Evolutionary conservation across 352 stramenopile genomes (phyloP), one percentile per base, ranked within the genome.

Genomic region (Thraustochytrium striatum): DNA sequence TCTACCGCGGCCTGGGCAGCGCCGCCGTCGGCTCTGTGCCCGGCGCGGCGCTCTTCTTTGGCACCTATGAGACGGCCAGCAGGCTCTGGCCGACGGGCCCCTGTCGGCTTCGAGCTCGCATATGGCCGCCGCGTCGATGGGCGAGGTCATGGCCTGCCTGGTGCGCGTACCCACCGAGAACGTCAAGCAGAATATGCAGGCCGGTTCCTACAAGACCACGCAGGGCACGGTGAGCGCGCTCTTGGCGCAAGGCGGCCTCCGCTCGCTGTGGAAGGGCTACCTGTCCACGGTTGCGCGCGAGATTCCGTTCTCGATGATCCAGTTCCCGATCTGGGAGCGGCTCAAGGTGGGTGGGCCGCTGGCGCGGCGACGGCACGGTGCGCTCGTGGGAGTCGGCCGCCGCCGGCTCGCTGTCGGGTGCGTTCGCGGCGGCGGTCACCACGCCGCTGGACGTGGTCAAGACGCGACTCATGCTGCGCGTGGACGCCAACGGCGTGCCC

Each of bases 381-480:
- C 90, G 88, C 28, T 92, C 91, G 28, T 83, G 95, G 35, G 92
- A 99, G 83, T 93, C 92, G 16, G 95, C 95, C 0, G 73, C 94
- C 32, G 99, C 94, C 84, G 96, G 96, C 32, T 97, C 91, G 3
- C 87, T 98, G 69, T 91, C 93, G 3, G 96, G 96, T 32, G 94
- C 89, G 2, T 89, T 98, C 68, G 94, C 96, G 1, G 96, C 95
- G 5, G 96, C 87, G 3, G 87, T 98, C 47, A 99, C 96, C n/a
- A 99, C 96, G n/a, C 96, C 96, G 32, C 85, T 99, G 16, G 96
- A 99, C 84, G 95, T 99, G 1, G 88, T 98, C 62, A 99, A 99
- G 87, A 99, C 96, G 73, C 89, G 96, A 30, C 83, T 99, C 30
- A 99, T 99, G 96, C 88, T 99, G n/a, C 75, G 81, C 53, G 78